Evolutionary conservation across 1,139 yeast species (phyloP), one percentile per base, ranked within the genome.

Genomic region (Saccharomycopsis hybrid): DNA sequence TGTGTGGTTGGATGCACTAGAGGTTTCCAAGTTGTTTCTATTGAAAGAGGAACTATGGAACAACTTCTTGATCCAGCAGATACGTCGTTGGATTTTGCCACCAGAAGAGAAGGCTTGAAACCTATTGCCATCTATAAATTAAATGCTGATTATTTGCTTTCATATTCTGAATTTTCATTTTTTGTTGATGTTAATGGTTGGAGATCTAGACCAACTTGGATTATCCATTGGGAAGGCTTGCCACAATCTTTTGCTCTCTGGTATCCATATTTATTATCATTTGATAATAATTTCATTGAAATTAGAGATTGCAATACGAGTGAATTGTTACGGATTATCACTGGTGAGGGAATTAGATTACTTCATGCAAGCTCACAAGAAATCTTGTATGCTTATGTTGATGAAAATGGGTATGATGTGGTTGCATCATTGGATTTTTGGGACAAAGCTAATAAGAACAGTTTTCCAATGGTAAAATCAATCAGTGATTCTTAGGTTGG

Each of bases 151-250:
- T 90, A 92, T 63, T 69, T 92, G 60, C 74, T 92, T 54, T 83
- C 90, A 64, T 92, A 89, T 63, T 80, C 95, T 2, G 96, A 89
- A 62, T 90, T 92, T 65, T 92, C 96, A 46, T 92, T 92, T 66
- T 88, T 86, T 67, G 95, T 92, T 58, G 90, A 92, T 61, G 77
- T 87, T 54, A 90, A 90, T 64, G 98, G 98, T 33, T 92, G 98
- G 98, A 77, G 97, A 61, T 84, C 95, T 29, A 80, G 92, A 57
- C 90, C 92, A 47, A 92, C 88, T 48, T 90, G 96, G 94, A 84
- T 90, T 58, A 84, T 92, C 50, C 84, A 85, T 63, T 92, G 98
- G 98, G 97, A 92, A 68, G 97, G 97, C 41, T 78, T 82, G 48
- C 97, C 98, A 3, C 95, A 85, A 61, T 83, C 84, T 55, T 88